phyloP scores from a whole-genome alignment of 2,329 filamentous ascomycete species.

The Fusarium scirpi region DNA sequence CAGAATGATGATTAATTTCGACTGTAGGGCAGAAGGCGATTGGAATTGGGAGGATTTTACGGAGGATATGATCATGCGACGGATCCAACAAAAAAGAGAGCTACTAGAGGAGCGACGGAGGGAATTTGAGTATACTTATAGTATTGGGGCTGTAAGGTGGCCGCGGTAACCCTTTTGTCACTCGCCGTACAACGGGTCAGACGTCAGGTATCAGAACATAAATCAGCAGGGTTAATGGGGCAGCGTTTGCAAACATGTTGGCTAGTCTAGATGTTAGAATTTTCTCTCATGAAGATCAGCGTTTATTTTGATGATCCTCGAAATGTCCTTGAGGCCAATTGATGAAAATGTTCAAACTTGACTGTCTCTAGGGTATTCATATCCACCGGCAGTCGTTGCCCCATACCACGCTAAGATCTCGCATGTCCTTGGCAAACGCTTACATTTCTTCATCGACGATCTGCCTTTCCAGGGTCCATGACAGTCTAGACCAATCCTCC shows the following conservation, averaged over 20 bases:
- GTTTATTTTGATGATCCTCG: neutral
- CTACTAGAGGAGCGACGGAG: neutral
- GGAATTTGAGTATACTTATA: neutral
- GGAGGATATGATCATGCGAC: neutral
- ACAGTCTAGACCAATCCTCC: neutral
- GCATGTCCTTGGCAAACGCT: conserved; percentile 1
- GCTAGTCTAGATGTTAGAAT: neutral
- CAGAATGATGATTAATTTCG: too few relatives aligned
- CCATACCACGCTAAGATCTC: neutral
- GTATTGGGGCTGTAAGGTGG: too few relatives aligned
- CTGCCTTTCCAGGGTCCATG: neutral
- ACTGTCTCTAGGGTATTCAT: neutral
- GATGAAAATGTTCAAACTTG: neutral
- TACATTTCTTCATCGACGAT: neutral
- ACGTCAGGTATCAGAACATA: too few relatives aligned
- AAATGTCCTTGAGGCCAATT: neutral
- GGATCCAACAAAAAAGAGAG: neutral
- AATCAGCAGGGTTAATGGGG: too few relatives aligned
- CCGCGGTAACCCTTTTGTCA: too few relatives aligned
- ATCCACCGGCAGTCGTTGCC: too few relatives aligned
- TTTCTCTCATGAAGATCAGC: neutral
- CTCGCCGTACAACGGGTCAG: too few relatives aligned
- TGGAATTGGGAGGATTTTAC: too few relatives aligned
- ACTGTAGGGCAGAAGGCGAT: too few relatives aligned
- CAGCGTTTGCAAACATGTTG: neutral